These are phyloP conservation scores for Chenopodium quinoa DNA, from an alignment of 148 eudicot genomes.

Conservation along the genomic window DNA sequence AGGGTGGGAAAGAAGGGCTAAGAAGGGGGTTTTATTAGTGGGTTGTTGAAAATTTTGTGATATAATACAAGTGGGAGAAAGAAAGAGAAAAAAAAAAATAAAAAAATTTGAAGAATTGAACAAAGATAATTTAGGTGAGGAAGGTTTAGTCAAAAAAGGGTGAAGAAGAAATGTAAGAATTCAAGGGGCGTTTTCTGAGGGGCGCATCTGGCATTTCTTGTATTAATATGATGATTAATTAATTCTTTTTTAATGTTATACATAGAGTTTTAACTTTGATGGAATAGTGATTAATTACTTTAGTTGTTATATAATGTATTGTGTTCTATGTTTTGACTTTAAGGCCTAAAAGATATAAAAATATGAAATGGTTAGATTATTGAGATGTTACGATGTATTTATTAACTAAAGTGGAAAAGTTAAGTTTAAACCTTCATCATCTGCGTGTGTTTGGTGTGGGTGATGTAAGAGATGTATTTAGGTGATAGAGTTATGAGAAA, in stretches of 20 bases:
- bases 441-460: no score
- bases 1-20: background rate
- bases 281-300: no score
- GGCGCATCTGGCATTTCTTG: slow-evolving; percentile 6
- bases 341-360: no score
- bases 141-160: background rate
- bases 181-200: slow-evolving; percentile 26
- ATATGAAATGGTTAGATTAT: no score
- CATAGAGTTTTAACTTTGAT: no score
- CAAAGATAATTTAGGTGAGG: background rate
- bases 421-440: no score
- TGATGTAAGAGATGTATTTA: no score
- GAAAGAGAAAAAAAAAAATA: background rate
- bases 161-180: background rate
- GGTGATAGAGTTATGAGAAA: no score
- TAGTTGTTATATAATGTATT: no score
- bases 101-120: slow-evolving; percentile 8
- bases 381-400: no score
- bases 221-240: background rate
- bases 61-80: slow-evolving; percentile 20
- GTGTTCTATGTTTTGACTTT: background rate
- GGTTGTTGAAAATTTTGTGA: slow-evolving; percentile 17
- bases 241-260: no score
- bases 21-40: slow-evolving; percentile 11
- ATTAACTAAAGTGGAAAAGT: no score